Conservation (phyloP, 1,284 basidiomycete genomes). For the Papiliotrema fonsecae region DNA sequence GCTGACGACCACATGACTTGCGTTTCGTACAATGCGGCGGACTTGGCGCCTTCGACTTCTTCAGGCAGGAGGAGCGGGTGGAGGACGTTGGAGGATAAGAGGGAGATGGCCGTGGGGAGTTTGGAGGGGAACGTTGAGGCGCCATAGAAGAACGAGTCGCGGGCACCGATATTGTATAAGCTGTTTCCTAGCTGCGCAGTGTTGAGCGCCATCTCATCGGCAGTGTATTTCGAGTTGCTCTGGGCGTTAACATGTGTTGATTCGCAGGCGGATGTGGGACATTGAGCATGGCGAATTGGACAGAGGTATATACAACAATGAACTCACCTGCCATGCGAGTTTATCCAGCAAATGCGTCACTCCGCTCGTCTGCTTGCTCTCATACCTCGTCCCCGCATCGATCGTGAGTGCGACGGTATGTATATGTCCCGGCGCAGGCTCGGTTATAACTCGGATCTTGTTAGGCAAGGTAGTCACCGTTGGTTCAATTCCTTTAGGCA, state of each 20-base stretch:
- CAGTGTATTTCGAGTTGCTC: slow-evolving; percentile 52
- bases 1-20: slow-evolving; percentile 84
- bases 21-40: slow-evolving; percentile 89
- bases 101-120: slow-evolving; percentile 73
- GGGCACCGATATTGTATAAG: slow-evolving; percentile 82
- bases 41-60: slow-evolving; percentile 77
- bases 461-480: slow-evolving; percentile 79
- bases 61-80: slow-evolving; percentile 71
- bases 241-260: too few relatives aligned
- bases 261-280: too few relatives aligned
- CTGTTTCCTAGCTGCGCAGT: slow-evolving; percentile 88
- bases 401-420: slow-evolving; percentile 89
- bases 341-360: slow-evolving; percentile 89
- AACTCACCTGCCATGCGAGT: slow-evolving; percentile 88
- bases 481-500: slow-evolving; percentile 1
- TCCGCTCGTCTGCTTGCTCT: slow-evolving; percentile 69
- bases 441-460: slow-evolving; percentile 86
- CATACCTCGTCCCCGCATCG: slow-evolving; percentile 91
- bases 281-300: too few relatives aligned
- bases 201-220: slow-evolving; percentile 71
- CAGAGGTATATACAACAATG: not conserved
- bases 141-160: slow-evolving; percentile 98
- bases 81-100: slow-evolving; percentile 87
- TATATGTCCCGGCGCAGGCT: slow-evolving; percentile 88
- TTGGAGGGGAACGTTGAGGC: slow-evolving; percentile 87